Evolutionary conservation across 2,329 filamentous ascomycete species (phyloP).

Genomic region (Lachnellula arida): DNA sequence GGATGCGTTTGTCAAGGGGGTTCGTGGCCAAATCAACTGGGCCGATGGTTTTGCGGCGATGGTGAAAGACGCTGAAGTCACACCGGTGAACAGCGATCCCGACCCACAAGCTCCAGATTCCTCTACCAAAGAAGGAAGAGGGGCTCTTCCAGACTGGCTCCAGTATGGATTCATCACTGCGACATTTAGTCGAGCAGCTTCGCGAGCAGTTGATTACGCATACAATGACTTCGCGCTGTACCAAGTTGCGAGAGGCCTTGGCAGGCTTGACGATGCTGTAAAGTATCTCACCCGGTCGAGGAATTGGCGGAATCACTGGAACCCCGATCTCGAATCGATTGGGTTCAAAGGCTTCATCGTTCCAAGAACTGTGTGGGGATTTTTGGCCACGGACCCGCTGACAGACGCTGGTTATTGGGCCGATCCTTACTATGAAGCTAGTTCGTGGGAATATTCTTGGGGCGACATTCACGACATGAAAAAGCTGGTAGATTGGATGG

Average conservation of each 20-base stretch:
- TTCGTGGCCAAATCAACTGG: conserved; percentile 59
- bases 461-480: conserved; percentile 51
- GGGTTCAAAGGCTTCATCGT: conserved; percentile 63
- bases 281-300: conserved; percentile 59
- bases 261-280: conserved; percentile 43
- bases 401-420: conserved; percentile 48
- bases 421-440: conserved; percentile 47
- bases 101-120: conserved; percentile 49
- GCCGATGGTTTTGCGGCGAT: conserved; percentile 56
- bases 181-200: conserved; percentile 55
- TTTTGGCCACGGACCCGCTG: conserved; percentile 43
- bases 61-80: conserved; percentile 61
- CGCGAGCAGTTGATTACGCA: conserved; percentile 61
- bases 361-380: conserved; percentile 47
- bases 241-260: conserved; percentile 52
- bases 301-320: conserved; percentile 72
- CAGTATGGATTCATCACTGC: conserved; percentile 61
- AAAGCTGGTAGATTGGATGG: conserved; percentile 41
- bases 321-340: conserved; percentile 50
- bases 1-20: conserved; percentile 66
- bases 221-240: conserved; percentile 64
- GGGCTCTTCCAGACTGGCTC: conserved; percentile 66
- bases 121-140: conserved; percentile 62
- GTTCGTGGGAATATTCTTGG: conserved; percentile 49
- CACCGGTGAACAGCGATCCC: conserved; percentile 55